Evolutionary conservation across 192 early-diverging fungal genomes (phyloP).

Genomic region (Gigaspora rosea): DNA sequence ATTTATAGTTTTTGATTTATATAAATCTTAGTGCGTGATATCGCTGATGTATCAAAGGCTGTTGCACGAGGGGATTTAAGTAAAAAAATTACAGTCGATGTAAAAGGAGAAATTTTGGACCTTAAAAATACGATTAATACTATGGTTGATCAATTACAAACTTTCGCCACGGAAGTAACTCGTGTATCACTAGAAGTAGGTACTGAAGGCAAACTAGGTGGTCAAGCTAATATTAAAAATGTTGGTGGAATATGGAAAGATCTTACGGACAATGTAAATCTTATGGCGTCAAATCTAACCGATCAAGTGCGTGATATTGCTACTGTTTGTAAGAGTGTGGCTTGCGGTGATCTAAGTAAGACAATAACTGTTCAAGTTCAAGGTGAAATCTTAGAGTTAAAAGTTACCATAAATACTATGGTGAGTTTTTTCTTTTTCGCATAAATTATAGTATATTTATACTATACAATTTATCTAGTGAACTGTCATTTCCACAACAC

Average conservation of each 20-base stretch:
- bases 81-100: conserved; percentile 56
- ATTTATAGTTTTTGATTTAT: not conserved
- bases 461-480: not conserved
- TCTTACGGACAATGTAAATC: conserved; percentile 63
- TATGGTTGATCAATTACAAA: conserved; percentile 59
- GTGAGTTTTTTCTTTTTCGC: not conserved
- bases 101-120: conserved; percentile 64
- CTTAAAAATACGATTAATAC: conserved; percentile 67
- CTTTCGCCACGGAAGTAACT: conserved; percentile 65
- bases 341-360: conserved; percentile 53
- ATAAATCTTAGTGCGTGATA: conserved; percentile 52
- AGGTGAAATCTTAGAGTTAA: conserved; percentile 56
- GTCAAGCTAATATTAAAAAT: conserved; percentile 58
- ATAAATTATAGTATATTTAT: not conserved
- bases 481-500: not conserved
- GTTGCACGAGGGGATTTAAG: conserved; percentile 63
- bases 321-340: conserved; percentile 58
- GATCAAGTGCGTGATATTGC: conserved; percentile 62
- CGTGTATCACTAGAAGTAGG: conserved; percentile 69
- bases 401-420: conserved; percentile 57
- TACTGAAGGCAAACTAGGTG: conserved; percentile 67
- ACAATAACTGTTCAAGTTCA: conserved; percentile 51
- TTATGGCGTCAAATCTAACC: conserved; percentile 63
- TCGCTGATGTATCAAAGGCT: conserved; percentile 62
- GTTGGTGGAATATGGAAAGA: conserved; percentile 68